Evolutionary conservation across 2,329 filamentous ascomycete species (phyloP).

Genomic region (Aspergillus phoenicis): DNA sequence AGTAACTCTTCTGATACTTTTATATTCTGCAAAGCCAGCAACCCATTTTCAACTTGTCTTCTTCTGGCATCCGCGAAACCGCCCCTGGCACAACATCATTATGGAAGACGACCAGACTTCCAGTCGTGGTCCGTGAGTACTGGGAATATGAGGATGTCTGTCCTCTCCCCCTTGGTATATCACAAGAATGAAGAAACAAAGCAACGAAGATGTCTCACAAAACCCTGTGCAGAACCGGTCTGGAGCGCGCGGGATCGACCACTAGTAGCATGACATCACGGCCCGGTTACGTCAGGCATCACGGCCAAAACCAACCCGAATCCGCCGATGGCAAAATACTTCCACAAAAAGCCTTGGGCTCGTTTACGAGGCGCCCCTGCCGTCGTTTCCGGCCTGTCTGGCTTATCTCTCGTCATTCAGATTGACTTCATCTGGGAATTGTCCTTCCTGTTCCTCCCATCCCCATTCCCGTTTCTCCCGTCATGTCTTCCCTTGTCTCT

Average conservation of each 20-base stretch:
- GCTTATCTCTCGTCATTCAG: background rate
- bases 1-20: no score
- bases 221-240: background rate
- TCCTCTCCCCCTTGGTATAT: no score
- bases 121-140: no score
- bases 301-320: background rate
- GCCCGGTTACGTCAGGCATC: conserved; percentile 14
- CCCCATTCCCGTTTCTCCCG: background rate
- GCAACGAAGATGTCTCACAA: background rate
- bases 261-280: conserved; percentile 16
- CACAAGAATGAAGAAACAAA: background rate
- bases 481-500: conserved; percentile 5
- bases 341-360: background rate
- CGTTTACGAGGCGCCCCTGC: background rate
- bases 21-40: no score
- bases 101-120: no score
- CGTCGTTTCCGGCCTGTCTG: conserved; percentile 3
- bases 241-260: background rate
- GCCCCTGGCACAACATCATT: no score
- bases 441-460: conserved; percentile 1
- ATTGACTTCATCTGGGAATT: background rate
- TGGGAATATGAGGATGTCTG: no score
- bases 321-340: background rate
- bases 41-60: no score
- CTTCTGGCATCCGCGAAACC: no score